phyloP scores from a whole-genome alignment of 1,284 basidiomycete species.

The Takashimella tepidaria region DNA sequence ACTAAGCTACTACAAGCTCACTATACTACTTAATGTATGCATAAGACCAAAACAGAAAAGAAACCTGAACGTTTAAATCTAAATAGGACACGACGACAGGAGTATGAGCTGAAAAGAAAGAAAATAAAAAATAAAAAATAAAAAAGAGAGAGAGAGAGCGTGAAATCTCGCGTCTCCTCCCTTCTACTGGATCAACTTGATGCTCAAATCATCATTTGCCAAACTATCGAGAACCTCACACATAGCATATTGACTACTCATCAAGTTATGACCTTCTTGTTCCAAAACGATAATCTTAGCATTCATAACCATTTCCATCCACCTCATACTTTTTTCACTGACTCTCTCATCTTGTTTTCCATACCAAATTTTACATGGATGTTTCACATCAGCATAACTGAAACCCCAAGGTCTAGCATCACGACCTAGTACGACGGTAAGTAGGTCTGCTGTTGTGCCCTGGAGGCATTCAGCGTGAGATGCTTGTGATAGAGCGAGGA shows the following conservation, averaged over 20 bases:
- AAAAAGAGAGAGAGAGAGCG: no score
- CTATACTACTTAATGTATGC: no score
- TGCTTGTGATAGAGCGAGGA: constrained; percentile 72
- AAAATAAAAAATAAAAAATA: no score
- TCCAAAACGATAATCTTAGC: constrained; percentile 76
- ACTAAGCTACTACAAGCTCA: no score
- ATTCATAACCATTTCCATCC: constrained; percentile 82
- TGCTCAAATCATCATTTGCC: constrained; percentile 30
- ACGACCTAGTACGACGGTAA: constrained; percentile 77
- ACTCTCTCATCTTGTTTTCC: constrained; percentile 91
- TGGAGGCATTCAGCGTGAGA: constrained; percentile 89
- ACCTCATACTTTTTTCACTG: constrained; percentile 74
- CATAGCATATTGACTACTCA: constrained; percentile 83
- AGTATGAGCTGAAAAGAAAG: no score
- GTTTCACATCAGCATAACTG: constrained; percentile 59
- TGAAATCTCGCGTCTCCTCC: no score
- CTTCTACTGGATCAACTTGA: no score
- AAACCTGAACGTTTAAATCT: no score
- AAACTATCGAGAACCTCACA: constrained; percentile 74
- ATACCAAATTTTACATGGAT: constrained; percentile 84
- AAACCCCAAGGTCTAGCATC: constrained; percentile 54
- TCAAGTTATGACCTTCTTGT: constrained; percentile 83
- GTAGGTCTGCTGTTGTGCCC: constrained; percentile 82
- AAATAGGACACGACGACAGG: no score
- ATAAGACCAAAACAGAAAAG: no score